phyloP scores from a whole-genome alignment of 768 basidiomycete genomes.

The Leucocoprinus leucothites region DNA sequence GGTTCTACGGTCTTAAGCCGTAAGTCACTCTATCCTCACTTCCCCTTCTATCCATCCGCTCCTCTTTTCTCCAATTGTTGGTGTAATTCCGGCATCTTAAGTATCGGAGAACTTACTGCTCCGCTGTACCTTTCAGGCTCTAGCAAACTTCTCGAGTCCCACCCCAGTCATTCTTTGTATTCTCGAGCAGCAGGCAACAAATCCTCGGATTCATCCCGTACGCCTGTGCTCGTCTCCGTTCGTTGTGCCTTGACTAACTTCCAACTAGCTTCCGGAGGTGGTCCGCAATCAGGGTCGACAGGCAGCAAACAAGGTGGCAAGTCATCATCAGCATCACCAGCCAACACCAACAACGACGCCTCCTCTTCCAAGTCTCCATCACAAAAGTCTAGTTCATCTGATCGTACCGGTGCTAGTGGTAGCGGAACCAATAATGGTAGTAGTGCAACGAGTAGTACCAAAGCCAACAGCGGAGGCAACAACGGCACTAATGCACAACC shows the following conservation, averaged over 20 bases:
- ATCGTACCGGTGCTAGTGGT: no score
- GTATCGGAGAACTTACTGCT: not conserved
- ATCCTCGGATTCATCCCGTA: not conserved
- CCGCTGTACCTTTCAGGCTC: not conserved
- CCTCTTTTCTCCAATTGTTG: no score
- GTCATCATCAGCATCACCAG: not conserved
- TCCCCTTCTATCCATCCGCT: not conserved
- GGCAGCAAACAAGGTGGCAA: no score
- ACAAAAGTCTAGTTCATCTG: no score
- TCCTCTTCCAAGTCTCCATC: no score
- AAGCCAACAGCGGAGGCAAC: not conserved
- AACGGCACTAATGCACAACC: not conserved
- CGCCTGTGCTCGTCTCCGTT: not conserved
- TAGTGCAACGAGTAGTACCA: no score
- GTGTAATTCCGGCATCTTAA: no score
- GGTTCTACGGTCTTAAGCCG: not conserved
- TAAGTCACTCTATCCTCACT: not conserved
- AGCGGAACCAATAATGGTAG: no score
- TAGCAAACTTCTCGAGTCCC: not conserved
- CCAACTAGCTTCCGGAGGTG: not conserved
- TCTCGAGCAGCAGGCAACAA: not conserved
- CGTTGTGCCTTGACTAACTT: not conserved
- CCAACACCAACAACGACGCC: no score
- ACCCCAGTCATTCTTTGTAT: constrained; percentile 10
- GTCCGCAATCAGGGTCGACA: not conserved